Base-by-base conservation (phyloP, 805 yeast species). In the Metschnikowia arizonensis region DNA sequence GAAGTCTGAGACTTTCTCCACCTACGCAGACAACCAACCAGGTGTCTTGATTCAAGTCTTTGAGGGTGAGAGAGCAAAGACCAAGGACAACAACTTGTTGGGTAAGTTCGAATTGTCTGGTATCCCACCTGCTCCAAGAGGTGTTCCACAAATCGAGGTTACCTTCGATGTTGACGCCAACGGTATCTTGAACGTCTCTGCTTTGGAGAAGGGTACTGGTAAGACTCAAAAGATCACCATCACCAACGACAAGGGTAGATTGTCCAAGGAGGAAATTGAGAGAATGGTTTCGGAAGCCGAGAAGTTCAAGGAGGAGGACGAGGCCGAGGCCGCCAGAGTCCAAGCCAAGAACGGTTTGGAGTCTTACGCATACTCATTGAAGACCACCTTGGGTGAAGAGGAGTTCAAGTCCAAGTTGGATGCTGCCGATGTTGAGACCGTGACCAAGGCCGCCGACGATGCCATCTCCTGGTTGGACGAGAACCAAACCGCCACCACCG, bases 91-190 rank as follows among this genome's bases (percentile, higher is more conserved):
- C 84, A 90, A 89, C 82, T 72, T 89, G 69, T 83, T 90, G 64
- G 98, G 97, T 79, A 90, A 90, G 77, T 90, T 90, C 74, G 97
- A 90, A 76, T 83, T 90, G 63, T 73, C 93, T 57, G 97, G 97
- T 69, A 90, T 90, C 56, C 97, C 97, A 64, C 97, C 97, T 59
- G 97, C 97, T 37, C 97, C 97, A 76, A 88, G 97, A 77, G 97
- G 97, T 80, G 95, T 86, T 56, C 97, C 97, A 65, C 96, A 89
- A 78, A 85, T 90, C 62, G 97, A 90, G 80, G 97, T 90, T 58
- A 90, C 97, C 62, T 90, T 90, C 66, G 97, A 90, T 71, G 77
- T 90, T 63, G 97, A 90, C 72, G 97, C 97, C 57, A 90, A 90
- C 73, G 97, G 97, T 78, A 90, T 90, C 74, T 78, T 90, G 74